Conservation (phyloP, 2,329 filamentous ascomycete genomes). For the Penicillium vulpinum region DNA sequence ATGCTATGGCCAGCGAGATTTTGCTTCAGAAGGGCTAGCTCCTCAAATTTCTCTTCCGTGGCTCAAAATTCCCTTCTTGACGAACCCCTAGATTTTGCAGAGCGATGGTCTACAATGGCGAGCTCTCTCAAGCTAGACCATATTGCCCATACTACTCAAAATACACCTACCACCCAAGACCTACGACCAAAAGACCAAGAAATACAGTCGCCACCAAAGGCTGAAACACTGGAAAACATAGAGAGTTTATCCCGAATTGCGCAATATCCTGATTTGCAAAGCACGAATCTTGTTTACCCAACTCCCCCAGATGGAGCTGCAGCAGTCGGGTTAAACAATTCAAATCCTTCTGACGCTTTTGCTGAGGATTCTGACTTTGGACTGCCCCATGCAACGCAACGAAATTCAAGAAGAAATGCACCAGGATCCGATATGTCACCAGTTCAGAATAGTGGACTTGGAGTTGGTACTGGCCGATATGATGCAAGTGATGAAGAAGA, state of each 20-base stretch:
- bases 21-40: slow-evolving; percentile 42
- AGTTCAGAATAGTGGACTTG: slow-evolving; percentile 17
- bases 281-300: slow-evolving; percentile 51
- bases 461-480: slow-evolving; percentile 43
- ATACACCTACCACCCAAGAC: slow-evolving; percentile 21
- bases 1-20: slow-evolving; percentile 48
- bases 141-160: slow-evolving; percentile 19
- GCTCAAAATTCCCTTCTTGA: slow-evolving; percentile 21
- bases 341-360: slow-evolving; percentile 33
- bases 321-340: slow-evolving; percentile 30
- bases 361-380: slow-evolving; percentile 31
- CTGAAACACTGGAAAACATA: slow-evolving; percentile 30
- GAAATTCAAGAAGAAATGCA: slow-evolving; percentile 18
- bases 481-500: slow-evolving; percentile 53
- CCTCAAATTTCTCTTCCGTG: slow-evolving; percentile 18
- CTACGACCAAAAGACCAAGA: slow-evolving; percentile 27
- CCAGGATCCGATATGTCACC: slow-evolving; percentile 23
- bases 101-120: slow-evolving; percentile 40
- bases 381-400: slow-evolving; percentile 18
- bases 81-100: slow-evolving; percentile 47
- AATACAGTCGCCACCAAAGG: slow-evolving; percentile 22
- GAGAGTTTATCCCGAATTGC: slow-evolving; percentile 43
- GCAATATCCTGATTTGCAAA: slow-evolving; percentile 43
- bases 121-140: slow-evolving; percentile 22
- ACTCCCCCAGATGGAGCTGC: slow-evolving; percentile 54